These are phyloP conservation scores for Coleophoma crateriformis DNA, from an alignment of 2,329 filamentous ascomycete genomes.

Conservation along the genomic window DNA sequence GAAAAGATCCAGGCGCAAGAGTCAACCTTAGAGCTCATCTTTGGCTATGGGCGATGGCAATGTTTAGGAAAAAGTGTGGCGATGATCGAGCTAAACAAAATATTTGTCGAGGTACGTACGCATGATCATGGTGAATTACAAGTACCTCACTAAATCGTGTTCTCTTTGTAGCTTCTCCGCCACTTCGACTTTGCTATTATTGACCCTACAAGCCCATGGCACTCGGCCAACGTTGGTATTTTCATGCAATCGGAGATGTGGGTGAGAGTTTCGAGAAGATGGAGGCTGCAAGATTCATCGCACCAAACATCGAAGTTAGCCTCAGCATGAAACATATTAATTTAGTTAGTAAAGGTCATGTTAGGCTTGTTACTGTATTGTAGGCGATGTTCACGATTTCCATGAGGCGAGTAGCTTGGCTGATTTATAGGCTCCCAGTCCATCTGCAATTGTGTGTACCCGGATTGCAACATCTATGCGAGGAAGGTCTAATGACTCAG, in stretches of 20 bases:
- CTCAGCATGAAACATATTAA: too few relatives aligned
- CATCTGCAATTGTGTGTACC: too few relatives aligned
- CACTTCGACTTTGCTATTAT: conserved; percentile 4
- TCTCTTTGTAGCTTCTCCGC: not conserved
- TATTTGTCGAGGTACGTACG: conserved; percentile 37
- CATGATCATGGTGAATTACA: not conserved
- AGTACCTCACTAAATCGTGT: not conserved
- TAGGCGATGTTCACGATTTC: too few relatives aligned
- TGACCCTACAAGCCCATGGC: conserved; percentile 1
- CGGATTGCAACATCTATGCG: too few relatives aligned
- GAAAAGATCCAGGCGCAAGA: conserved; percentile 26
- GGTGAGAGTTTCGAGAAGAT: conserved; percentile 1
- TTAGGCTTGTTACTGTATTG: too few relatives aligned
- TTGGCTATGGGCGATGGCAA: conserved; percentile 37
- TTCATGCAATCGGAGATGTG: conserved; percentile 4
- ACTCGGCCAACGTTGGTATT: not conserved
- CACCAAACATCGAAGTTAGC: too few relatives aligned
- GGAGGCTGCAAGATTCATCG: not conserved
- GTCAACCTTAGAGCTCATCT: conserved; percentile 35
- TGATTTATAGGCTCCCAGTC: too few relatives aligned
- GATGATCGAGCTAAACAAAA: conserved; percentile 42
- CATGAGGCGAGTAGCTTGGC: too few relatives aligned
- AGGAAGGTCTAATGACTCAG: too few relatives aligned
- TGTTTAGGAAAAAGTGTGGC: conserved; percentile 44
- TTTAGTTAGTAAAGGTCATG: too few relatives aligned